Conservation (phyloP, 106 monocot genomes). For the Xerophyta viscosa region DNA sequence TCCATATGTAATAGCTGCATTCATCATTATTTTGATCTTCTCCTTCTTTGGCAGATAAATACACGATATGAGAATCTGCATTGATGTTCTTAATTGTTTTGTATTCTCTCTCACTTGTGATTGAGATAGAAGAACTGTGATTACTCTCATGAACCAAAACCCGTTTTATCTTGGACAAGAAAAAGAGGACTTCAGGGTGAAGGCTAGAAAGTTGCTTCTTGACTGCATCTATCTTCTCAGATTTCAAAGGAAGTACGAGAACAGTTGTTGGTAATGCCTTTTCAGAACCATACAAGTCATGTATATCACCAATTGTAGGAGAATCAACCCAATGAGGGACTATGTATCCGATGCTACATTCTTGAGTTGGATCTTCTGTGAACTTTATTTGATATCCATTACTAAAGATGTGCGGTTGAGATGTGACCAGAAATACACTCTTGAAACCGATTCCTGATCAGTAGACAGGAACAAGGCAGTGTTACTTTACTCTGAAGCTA, state of each 20-base stretch:
- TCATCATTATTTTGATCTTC: not conserved
- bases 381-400: not conserved
- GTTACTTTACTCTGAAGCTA: too few relatives aligned
- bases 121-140: not conserved
- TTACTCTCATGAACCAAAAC: constrained; percentile 5
- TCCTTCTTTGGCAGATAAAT: constrained; percentile 1
- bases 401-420: not conserved
- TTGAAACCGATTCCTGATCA: constrained; percentile 1
- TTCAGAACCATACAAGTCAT: not conserved
- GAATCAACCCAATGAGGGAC: not conserved
- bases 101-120: not conserved
- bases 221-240: constrained; percentile 8
- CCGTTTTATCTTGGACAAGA: constrained; percentile 15
- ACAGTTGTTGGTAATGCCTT: not conserved
- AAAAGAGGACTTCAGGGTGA: constrained; percentile 18
- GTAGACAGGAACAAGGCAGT: too few relatives aligned
- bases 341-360: not conserved
- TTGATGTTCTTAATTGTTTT: not conserved
- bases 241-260: constrained; percentile 12
- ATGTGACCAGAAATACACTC: not conserved
- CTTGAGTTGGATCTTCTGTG: not conserved
- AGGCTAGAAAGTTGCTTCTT: constrained; percentile 10
- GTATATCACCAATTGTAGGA: not conserved
- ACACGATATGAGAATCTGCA: constrained; percentile 1
- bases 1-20: constrained; percentile 24